phyloP scores from a whole-genome alignment of 2,329 filamentous ascomycete genomes.

The Sporothrix humicola region DNA sequence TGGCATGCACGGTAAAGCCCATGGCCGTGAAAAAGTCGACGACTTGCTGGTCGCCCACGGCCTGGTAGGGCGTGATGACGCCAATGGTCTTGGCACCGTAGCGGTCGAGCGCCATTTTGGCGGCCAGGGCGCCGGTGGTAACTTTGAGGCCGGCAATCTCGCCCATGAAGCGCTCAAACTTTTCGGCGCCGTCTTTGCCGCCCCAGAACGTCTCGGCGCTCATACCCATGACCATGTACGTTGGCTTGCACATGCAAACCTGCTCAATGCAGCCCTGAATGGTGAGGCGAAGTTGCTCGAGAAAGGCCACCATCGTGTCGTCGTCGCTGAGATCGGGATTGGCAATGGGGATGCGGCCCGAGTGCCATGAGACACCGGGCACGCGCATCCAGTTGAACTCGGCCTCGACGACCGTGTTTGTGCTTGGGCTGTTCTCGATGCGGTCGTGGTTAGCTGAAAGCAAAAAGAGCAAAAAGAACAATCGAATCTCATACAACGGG shows the following conservation, averaged over 20 bases:
- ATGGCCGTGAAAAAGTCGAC: not conserved
- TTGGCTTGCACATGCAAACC: slow-evolving; percentile 1
- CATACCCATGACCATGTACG: slow-evolving; percentile 2
- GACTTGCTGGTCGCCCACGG: not conserved
- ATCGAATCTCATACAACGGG: too few relatives aligned
- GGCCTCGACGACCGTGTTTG: not conserved
- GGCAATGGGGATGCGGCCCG: not conserved
- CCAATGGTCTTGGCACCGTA: slow-evolving; percentile 1
- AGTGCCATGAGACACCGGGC: not conserved
- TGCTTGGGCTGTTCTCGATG: not conserved
- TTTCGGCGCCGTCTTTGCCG: not conserved
- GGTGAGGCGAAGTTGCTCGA: slow-evolving; percentile 1
- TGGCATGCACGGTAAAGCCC: not conserved
- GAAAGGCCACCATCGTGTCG: not conserved
- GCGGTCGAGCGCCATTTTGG: not conserved
- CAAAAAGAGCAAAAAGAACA: too few relatives aligned
- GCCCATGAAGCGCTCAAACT: slow-evolving; percentile 3
- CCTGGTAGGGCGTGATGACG: not conserved
- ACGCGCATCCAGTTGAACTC: not conserved
- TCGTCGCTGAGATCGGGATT: slow-evolving; percentile 6
- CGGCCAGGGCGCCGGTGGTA: not conserved
- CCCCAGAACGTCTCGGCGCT: slow-evolving; percentile 3
- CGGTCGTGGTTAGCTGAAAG: too few relatives aligned
- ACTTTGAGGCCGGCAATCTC: slow-evolving; percentile 1
- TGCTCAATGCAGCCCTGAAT: slow-evolving; percentile 3